Evolutionary conservation across 1,284 basidiomycete genomes (phyloP), one percentile per base, ranked within the genome.

Genomic region (Agaricales sp.): DNA sequence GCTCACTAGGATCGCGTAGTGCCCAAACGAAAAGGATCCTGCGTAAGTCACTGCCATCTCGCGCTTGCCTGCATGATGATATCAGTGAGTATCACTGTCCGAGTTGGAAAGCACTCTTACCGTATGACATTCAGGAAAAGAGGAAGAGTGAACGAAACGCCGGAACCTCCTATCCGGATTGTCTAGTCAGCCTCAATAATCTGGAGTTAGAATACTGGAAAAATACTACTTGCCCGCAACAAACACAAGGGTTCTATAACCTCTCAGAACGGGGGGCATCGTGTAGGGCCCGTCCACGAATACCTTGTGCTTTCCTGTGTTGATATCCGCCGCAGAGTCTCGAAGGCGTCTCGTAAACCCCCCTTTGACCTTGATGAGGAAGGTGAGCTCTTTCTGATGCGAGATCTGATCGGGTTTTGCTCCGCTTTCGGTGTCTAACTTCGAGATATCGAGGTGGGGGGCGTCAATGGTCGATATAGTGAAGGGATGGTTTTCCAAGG

Each of bases 401-500:
- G 58, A 23, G 43, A 20, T 47, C 35, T 43, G 11, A 18, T 43
- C 47, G 4, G 14, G 12, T 20, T 47, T 24, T 41, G 38, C 30
- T 21, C 30, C 58, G 52, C 23, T 35, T 48, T 47, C 47, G 43
- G 4, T 49, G n/a, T 55, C 50, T 38, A 19, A 12, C 23, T 49
- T 43, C 3, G 21, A 18, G 1, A 3, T 25, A 14, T 51, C 46
- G 24, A 55, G 57, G 2, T 54, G 16, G 3, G 57, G n/a, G 38
- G 61, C 57, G 43, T 71, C 68, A 19, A 73, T 57, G 46, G 63
- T 77, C 19, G 69, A 66, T 46, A 79, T 76, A 2, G 77, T 77
- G 60, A 79, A 78, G 0, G 77, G 77, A 53, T 78, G 77, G 3
- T 73, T 60, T 58, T 78, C 77, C 25, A 70, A 66, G 2, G 69